Base-by-base conservation (phyloP, 352 stramenopile species). In the Thalassiosira oceanica region DNA sequence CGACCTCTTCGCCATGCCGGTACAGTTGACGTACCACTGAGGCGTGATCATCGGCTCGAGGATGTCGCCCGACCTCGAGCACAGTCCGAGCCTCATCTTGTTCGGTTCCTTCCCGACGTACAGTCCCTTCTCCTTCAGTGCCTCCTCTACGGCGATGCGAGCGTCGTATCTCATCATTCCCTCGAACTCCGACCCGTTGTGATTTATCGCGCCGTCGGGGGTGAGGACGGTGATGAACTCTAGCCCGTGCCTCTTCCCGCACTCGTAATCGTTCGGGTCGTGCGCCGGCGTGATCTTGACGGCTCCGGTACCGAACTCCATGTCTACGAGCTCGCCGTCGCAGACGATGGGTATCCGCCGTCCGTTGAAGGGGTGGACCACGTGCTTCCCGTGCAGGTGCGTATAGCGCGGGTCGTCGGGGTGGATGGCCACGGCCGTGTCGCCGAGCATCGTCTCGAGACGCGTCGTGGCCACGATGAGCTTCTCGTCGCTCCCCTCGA, bases 361-460 rank as follows among this genome's bases (percentile, higher is more conserved):
- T 49, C 89, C 90, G 71, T 97, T 97, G 84, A 99, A 99, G 33
- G 97, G 97, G 78, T 99, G 96, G 23, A 98, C 57, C 13, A 99
- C 89, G 29, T 86, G 80, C 71, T 96, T 98, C 28, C 95, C 96
- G 66, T 99, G 96, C 37, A 98, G 93, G 46, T 94, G 87, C 24
- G 78, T 92, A 84, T 99, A 99, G 15, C 97, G 90, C 28, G 91
- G 78, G 85, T 99, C 97, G 24, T 99, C 93, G 0, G 97, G 97
- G 88, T 99, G 97, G 18, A 99, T 93, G 0, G 97, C 97, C 16
- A 99, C 94, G 31, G 94, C 96, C 3, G 80, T 89, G 87, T 99
- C 97, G 28, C 97, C 97, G 21, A 99, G 84, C 96, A 99, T 99
- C 3, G 97, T 99, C 88, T 99, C 97, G 2, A 99, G 85, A 92